Conservation (phyloP, 2,329 filamentous ascomycete species). For the Sclerotinia subarctica region DNA sequence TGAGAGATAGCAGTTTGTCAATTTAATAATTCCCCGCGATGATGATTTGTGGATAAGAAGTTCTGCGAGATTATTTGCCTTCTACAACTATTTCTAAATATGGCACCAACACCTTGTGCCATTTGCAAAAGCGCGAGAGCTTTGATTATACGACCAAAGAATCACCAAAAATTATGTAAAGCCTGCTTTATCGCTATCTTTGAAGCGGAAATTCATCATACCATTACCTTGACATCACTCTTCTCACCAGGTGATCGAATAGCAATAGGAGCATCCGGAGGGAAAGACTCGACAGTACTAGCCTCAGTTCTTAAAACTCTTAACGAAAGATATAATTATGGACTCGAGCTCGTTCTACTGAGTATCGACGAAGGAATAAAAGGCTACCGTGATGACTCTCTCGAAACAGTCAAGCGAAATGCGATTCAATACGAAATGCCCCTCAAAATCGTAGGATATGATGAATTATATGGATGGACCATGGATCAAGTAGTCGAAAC, state of each 20-base stretch:
- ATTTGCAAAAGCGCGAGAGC: constrained; percentile 75
- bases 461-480: constrained; percentile 94
- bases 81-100: constrained; percentile 18
- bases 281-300: constrained; percentile 95
- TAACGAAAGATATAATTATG: constrained; percentile 86
- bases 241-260: constrained; percentile 82
- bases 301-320: constrained; percentile 92
- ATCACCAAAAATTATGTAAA: constrained; percentile 89
- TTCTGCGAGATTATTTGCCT: not conserved
- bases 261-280: constrained; percentile 93
- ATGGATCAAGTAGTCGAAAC: constrained; percentile 98
- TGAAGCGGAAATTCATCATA: constrained; percentile 91
- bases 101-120: constrained; percentile 76
- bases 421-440: constrained; percentile 87
- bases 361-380: constrained; percentile 97
- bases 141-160: constrained; percentile 90
- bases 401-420: constrained; percentile 96
- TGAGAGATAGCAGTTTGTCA: constrained; percentile 3
- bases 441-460: constrained; percentile 88
- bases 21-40: constrained; percentile 15
- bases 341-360: constrained; percentile 78
- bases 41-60: constrained; percentile 1
- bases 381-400: constrained; percentile 90
- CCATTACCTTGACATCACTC: constrained; percentile 75
- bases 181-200: constrained; percentile 83